Conservation (phyloP, 768 basidiomycete genomes). For the Clitopilus hobsonii region DNA sequence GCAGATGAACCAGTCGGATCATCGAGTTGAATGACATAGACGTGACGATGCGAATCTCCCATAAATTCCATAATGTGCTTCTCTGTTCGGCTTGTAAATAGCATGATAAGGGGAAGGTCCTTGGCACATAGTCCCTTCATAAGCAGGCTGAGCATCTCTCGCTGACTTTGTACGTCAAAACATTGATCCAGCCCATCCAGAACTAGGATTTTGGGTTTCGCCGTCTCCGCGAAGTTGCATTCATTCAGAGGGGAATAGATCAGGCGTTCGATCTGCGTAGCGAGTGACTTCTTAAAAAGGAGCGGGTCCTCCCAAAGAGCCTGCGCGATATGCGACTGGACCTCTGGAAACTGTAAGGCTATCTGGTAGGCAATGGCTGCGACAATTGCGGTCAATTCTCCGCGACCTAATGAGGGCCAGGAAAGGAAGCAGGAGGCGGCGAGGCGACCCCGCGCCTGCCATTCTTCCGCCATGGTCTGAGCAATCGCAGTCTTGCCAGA, state of each 20-base stretch:
- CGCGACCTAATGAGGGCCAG: neutral
- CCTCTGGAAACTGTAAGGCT: neutral
- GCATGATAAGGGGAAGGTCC: neutral
- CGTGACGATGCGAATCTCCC: too few species aligned
- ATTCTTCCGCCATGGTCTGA: neutral
- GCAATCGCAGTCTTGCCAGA: neutral
- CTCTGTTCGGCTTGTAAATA: neutral
- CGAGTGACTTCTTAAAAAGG: neutral
- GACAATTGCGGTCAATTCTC: neutral
- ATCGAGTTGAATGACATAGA: neutral
- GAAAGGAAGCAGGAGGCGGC: neutral
- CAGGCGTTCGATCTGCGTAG: neutral
- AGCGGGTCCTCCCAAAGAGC: neutral
- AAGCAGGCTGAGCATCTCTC: neutral
- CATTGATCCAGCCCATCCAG: neutral
- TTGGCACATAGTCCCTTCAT: neutral
- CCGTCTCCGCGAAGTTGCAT: too few species aligned
- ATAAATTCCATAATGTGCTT: too few species aligned
- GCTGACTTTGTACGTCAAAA: neutral
- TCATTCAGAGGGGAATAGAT: neutral
- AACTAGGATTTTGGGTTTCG: neutral
- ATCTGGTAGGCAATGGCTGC: neutral
- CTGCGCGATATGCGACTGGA: neutral
- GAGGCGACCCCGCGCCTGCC: neutral
- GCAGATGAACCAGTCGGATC: neutral